Conservation (phyloP, 306 rosid species). For the Castanea mollissima region DNA sequence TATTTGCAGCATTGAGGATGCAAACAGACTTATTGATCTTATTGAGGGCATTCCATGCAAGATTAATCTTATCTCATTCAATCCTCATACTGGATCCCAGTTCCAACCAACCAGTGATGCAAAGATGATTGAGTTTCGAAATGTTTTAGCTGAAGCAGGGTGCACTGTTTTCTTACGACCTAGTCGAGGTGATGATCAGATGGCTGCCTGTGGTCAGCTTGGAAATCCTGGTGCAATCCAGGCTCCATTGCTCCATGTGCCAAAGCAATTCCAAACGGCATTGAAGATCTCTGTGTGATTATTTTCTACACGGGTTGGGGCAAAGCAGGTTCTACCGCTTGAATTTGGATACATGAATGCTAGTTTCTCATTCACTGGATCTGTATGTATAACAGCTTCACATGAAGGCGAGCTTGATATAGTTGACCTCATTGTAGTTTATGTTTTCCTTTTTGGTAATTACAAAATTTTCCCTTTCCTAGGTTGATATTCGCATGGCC, state of each 20-base stretch:
- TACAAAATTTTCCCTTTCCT: neutral
- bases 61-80: constrained; percentile 85
- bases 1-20: constrained; percentile 60
- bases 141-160: constrained; percentile 64
- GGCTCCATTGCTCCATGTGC: constrained; percentile 82
- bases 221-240: constrained; percentile 73
- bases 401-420: neutral
- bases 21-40: constrained; percentile 65
- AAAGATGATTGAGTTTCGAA: constrained; percentile 77
- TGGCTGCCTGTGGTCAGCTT: constrained; percentile 98
- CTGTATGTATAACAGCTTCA: neutral
- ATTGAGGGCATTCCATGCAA: constrained; percentile 93
- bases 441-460: neutral
- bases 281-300: constrained; percentile 40
- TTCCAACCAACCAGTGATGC: constrained; percentile 76
- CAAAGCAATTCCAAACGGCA: constrained; percentile 62
- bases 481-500: neutral
- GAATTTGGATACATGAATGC: neutral
- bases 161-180: constrained; percentile 61
- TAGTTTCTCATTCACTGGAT: neutral
- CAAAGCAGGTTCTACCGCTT: neutral
- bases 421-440: neutral
- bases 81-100: constrained; percentile 77
- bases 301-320: neutral
- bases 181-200: constrained; percentile 91